A percentile compares a stretch with the other conserved stretches of the same genome.
Conservation (phyloP, 139 green algal genomes). For the Haematococcus sp. region DNA sequence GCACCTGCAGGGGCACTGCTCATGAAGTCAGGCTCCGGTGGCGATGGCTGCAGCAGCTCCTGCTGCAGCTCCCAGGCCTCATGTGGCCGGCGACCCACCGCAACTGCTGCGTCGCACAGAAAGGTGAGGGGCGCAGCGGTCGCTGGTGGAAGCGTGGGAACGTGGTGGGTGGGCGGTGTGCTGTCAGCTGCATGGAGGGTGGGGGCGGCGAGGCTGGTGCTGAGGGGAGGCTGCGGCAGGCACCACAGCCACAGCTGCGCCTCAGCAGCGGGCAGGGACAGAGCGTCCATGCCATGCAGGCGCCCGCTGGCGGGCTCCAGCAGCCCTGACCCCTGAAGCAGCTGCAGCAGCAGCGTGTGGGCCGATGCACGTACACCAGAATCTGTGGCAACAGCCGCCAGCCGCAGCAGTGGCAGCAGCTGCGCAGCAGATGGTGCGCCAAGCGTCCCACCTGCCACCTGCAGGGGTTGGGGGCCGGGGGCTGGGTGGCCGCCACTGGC, state of each 20-base stretch:
- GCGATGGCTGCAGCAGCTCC: neutral
- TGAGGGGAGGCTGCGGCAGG: slow-evolving; percentile 11
- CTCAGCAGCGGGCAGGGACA: slow-evolving; percentile 30
- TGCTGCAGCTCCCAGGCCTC: slow-evolving; percentile 22
- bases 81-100: slow-evolving; percentile 32
- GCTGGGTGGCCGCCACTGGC: too few relatives aligned
- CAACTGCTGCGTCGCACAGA: slow-evolving; percentile 35
- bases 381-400: neutral
- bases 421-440: slow-evolving; percentile 1
- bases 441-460: too few relatives aligned
- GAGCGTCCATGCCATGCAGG: neutral
- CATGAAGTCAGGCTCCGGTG: too few relatives aligned
- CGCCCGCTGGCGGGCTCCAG: neutral
- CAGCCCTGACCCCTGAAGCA: neutral
- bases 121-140: slow-evolving; percentile 9
- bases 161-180: neutral
- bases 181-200: neutral
- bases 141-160: neutral
- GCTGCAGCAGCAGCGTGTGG: slow-evolving; percentile 14
- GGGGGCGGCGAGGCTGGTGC: neutral
- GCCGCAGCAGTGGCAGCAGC: slow-evolving; percentile 26
- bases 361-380: slow-evolving; percentile 3
- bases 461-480: too few relatives aligned
- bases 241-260: slow-evolving; percentile 43
- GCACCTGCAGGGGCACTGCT: too few relatives aligned